Base-by-base conservation (phyloP, 2,329 filamentous ascomycete species). In the Aquanectria penicillioides region DNA sequence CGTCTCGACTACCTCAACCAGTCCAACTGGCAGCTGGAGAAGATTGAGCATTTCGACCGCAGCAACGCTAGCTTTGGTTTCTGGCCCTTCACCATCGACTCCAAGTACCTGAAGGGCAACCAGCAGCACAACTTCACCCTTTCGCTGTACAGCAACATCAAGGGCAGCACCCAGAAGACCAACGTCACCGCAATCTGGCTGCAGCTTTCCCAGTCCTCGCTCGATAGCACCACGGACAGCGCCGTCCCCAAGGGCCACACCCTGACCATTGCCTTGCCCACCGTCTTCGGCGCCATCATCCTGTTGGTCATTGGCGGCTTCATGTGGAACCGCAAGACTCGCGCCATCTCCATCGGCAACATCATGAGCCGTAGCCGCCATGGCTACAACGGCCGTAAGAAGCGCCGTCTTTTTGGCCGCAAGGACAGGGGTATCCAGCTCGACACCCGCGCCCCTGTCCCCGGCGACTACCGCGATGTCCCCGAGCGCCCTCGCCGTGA, bases 281-380 rank as follows among this genome's bases (percentile, higher is more conserved):
- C 77, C 51, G 74, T 83, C 17, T 71, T 84, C n/a, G 80, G 79
- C 46, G 75, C 80, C 67, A 73, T 84, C 51, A 43, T 76, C 36
- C 59, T 86, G 44, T 75, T 83, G 62, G 58, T 86, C 65, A 37
- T 88, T 75, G 78, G 88, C 73, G 70, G 87, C 73, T 79, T 82
- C 75, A 51, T 89, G 78, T 86, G 80, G 78, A 84, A 86, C 73
- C 76, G 79, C 52, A 78, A 80, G 66, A 73, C 77, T n/a, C 79
- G 84, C 54, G 71, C 71, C 59, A 83, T 87, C 59, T 73, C 75
- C 5, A 68, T 87, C 41, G 83, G 81, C 50, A 83, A 80, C 66
- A 74, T 86, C 73, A 82, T 85, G 78, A 75, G 80, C 65, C 78
- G 81, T 47, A 63, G 65, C 36, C 72, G 77, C 26, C 68, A 77